These are phyloP conservation scores for Lactarius vividus DNA, from an alignment of 768 basidiomycete species.

Conservation along the genomic window DNA sequence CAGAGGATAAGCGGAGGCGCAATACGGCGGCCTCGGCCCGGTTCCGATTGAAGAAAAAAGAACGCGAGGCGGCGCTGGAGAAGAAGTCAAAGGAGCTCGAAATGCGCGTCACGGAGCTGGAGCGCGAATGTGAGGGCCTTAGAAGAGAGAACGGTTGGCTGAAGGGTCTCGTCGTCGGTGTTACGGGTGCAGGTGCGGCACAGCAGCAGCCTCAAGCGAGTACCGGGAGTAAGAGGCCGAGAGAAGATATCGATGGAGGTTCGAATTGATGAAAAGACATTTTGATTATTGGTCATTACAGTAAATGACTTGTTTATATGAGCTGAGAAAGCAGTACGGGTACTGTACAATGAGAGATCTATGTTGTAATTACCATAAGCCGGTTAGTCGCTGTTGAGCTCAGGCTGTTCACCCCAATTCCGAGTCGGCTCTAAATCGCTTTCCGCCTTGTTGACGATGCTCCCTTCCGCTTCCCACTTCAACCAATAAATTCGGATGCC, in stretches of 20 bases:
- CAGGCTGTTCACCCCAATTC: background rate
- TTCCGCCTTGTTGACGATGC: slow-evolving; percentile 12
- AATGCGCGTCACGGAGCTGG: slow-evolving; percentile 71
- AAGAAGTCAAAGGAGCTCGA: slow-evolving; percentile 82
- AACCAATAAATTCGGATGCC: slow-evolving; percentile 18
- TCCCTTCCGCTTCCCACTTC: background rate
- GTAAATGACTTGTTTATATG: background rate
- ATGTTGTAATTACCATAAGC: background rate
- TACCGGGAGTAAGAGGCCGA: slow-evolving; percentile 27
- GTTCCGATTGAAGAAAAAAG: slow-evolving; percentile 95
- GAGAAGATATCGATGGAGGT: slow-evolving; percentile 24
- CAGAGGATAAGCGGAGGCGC: slow-evolving; percentile 89
- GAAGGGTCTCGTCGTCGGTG: slow-evolving; percentile 85
- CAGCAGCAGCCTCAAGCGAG: slow-evolving; percentile 21
- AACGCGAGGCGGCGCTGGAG: slow-evolving; percentile 88
- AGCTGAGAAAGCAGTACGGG: background rate
- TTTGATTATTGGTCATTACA: background rate
- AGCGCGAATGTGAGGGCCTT: slow-evolving; percentile 87
- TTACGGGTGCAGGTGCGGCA: slow-evolving; percentile 63
- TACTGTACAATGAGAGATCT: background rate
- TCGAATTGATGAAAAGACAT: background rate
- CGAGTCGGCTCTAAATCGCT: background rate
- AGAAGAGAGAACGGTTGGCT: slow-evolving; percentile 91
- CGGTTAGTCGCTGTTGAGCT: background rate
- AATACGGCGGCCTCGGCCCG: slow-evolving; percentile 93